A percentile compares a stretch with the other conserved stretches of the same genome.
These are phyloP conservation scores for Carex cristatella DNA, from an alignment of 176 grass and related monocot genomes.

Conservation along the genomic window DNA sequence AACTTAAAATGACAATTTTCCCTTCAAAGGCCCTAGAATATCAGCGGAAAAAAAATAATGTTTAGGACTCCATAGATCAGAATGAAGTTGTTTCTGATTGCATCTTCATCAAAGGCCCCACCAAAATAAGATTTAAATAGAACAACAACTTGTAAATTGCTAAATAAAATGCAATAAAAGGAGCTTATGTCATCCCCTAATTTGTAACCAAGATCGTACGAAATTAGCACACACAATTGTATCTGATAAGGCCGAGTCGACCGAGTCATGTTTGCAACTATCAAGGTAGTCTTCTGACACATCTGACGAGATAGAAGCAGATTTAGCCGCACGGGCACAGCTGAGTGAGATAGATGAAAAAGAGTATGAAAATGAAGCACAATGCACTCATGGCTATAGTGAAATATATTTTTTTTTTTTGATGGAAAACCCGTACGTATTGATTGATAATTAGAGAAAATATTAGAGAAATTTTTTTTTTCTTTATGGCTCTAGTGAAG, in stretches of 20 bases:
- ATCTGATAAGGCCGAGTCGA: constrained; percentile 34
- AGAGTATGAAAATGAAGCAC: constrained; percentile 71
- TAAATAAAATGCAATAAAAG: constrained; percentile 12
- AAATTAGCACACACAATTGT: constrained; percentile 52
- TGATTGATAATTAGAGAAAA: too few relatives aligned
- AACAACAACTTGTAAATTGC: constrained; percentile 63
- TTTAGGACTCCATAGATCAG: constrained; percentile 95
- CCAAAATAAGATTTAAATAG: constrained; percentile 97
- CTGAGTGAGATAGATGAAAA: constrained; percentile 69
- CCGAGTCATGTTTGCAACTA: constrained; percentile 38
- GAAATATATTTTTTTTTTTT: too few relatives aligned
- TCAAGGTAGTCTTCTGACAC: constrained; percentile 70
- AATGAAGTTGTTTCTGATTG: constrained; percentile 97
- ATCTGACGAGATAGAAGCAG: constrained; percentile 79
- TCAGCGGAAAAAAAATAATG: not conserved
- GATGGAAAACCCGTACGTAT: too few relatives aligned
- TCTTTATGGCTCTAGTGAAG: too few relatives aligned
- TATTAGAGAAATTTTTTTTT: too few relatives aligned
- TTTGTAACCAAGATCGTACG: not conserved
- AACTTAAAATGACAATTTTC: too few relatives aligned
- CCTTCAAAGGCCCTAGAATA: too few relatives aligned
- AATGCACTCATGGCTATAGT: constrained; percentile 39
- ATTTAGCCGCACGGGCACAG: constrained; percentile 27
- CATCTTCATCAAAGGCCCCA: constrained; percentile 94
- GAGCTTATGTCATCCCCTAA: not conserved